Base-by-base conservation (phyloP, 371 early-diverging fungal species). In the Saksenaea oblongispora region DNA sequence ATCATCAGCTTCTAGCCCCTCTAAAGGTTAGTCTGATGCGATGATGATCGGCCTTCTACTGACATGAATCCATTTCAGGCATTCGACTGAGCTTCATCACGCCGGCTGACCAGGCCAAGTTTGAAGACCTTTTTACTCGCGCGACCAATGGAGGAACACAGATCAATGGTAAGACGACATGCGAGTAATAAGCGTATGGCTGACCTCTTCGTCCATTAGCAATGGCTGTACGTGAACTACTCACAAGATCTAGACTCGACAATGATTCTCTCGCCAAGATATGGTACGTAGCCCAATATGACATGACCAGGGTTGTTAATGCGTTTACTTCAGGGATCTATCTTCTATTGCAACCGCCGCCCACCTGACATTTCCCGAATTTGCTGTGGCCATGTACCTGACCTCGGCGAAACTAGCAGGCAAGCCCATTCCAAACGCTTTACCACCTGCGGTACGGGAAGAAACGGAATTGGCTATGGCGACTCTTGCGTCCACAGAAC, bases 361-460 rank as follows among this genome's bases (percentile, higher is more conserved):
- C 11, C 69, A 70, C 41, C 67, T 85, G 41, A 78, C 83, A 17
- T 85, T 85, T 55, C 82, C 85, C 7, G 85, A 85, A 59, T 85
- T 85, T 71, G 83, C 83, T n/a, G 70, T 82, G n/a, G 80, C 83
- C 42, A 85, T 85, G 85, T 85, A 74, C 62, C 65, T 85, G 62
- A 82, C 82, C 7, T 76, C 80, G 2, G 61, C 67, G 22, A 81
- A 81, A 56, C 42, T 85, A 53, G 72, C 67, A 14, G 83, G 83
- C 39, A 76, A 80, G 34, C 62, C 67, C 4, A 39, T 84, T 3
- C 85, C 85, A 18, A 44, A 53, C 26, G 37, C 71, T 11, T 66
- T 83, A 41, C 80, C 83, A 18, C 63, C 74, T 22, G 65, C 67
- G 35, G 59, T 84, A 5, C 63, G 70, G 24, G 80, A 82, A 57